Conservation (phyloP, 352 stramenopile species). For the Blastocystis sp. region DNA sequence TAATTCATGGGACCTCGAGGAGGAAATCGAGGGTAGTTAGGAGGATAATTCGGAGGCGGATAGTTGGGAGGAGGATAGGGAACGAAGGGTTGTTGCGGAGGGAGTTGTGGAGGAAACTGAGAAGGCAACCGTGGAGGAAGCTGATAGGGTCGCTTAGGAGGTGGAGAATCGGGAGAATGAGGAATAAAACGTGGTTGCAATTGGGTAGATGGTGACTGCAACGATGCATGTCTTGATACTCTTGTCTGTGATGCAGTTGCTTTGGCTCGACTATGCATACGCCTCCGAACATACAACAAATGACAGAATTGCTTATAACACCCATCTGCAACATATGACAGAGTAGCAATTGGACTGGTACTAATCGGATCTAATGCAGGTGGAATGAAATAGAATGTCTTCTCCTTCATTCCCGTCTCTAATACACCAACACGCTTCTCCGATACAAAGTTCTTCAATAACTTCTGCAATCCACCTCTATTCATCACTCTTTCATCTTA, state of each 20-base stretch:
- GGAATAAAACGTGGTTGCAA: background rate
- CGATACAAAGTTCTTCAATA: conserved; percentile 34
- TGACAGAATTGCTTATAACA: conserved; percentile 45
- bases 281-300: conserved; percentile 34
- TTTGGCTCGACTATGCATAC: background rate
- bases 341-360: conserved; percentile 3
- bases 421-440: conserved; percentile 41
- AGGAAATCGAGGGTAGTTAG: background rate
- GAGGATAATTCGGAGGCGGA: background rate
- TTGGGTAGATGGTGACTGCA: too few relatives aligned
- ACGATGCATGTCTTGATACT: background rate
- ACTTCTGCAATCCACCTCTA: background rate
- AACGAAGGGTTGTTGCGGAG: background rate
- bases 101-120: background rate
- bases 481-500: background rate
- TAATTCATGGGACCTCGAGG: background rate
- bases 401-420: conserved; percentile 2
- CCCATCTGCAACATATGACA: conserved; percentile 6
- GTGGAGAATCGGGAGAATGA: background rate
- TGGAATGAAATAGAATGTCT: conserved; percentile 35
- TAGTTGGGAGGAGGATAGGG: background rate
- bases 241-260: background rate
- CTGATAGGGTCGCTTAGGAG: background rate
- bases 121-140: background rate
- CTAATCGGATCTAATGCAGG: conserved; percentile 23